Evolutionary conservation across 306 rosid species (phyloP).

Genomic region (Luffa aegyptiaca): DNA sequence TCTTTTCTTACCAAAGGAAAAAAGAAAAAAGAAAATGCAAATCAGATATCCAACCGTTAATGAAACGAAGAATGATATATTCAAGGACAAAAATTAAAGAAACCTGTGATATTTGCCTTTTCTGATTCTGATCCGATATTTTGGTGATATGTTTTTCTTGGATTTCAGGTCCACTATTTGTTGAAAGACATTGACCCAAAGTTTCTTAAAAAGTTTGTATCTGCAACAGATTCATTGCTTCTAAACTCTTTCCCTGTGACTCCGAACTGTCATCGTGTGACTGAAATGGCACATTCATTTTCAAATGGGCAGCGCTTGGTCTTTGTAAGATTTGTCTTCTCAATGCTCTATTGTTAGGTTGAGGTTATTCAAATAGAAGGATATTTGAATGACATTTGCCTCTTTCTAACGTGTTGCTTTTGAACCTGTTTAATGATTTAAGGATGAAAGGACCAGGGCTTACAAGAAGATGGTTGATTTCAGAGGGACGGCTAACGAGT

Average conservation of each 20-base stretch:
- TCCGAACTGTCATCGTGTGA: conserved; percentile 78
- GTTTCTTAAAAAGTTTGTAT: conserved; percentile 45
- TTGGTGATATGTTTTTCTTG: conserved; percentile 13
- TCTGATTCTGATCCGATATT: conserved; percentile 4
- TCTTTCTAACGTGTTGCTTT: conserved; percentile 18
- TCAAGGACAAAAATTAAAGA: too few relatives aligned
- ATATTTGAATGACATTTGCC: not conserved
- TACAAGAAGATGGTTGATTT: conserved; percentile 70
- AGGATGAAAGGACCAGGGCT: conserved; percentile 80
- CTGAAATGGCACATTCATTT: conserved; percentile 49
- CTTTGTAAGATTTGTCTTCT: conserved; percentile 44
- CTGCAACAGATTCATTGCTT: conserved; percentile 35
- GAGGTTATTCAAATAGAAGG: not conserved
- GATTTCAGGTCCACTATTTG: conserved; percentile 57
- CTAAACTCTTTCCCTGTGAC: conserved; percentile 64
- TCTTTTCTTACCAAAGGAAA: not conserved
- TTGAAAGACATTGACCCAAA: conserved; percentile 53
- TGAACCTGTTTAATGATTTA: conserved; percentile 20
- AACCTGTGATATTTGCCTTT: not conserved
- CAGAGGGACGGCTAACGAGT: conserved; percentile 67
- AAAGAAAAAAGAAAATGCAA: not conserved
- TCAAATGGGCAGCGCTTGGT: conserved; percentile 50
- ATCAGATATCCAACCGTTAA: not conserved
- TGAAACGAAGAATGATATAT: not conserved
- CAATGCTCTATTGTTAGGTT: not conserved